Evolutionary conservation across 2,329 filamentous ascomycete genomes (phyloP), one percentile per base, ranked within the genome.

Genomic region (Fusarium multiceps): DNA sequence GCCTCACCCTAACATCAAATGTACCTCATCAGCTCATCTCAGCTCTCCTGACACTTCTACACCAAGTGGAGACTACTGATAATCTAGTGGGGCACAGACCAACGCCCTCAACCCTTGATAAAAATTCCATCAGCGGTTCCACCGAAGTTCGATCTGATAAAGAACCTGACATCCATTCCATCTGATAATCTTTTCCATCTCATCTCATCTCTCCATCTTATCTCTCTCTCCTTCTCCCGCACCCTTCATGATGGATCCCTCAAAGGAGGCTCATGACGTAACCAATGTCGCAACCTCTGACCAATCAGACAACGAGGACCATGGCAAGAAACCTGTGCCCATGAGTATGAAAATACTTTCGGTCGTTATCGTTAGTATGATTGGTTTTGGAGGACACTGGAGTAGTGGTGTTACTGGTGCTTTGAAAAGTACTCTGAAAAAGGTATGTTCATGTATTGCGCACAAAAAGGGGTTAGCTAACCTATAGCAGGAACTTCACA

Each of bases 361-460:
- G 0, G 83, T 89, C 5, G 49, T 87, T 0, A 72, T 87, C 11
- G 84, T 87, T 3, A 84, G 83, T 16, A 76, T 82, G 57, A 88
- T 89, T 68, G 86, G 87, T 2, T 89, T 89, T 69, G 87, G 87
- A 0, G 86, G 86, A 0, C 83, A 85, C 23, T 89, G 87, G 87
- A 88, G 86, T 66, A 82, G 81, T n/a, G 86, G 87, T 3, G 85
- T 89, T 2, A 89, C 86, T 0, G 85, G 85, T 12, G 87, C 88
- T 2, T 85, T 89, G 82, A 89, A 90, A 73, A 86, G 80, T 20
- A 89, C 87, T 0, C 75, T 90, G 27, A 89, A 90, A 68, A 89
- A 88, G 81, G 77, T 66, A 67, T 4, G 55, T 50, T 2, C 1
- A 2, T 11, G 5, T 6, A 12, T 28, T 28, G 5, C 2, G 28